phyloP scores from a whole-genome alignment of 106 monocot genomes.

The Dioscorea alata region DNA sequence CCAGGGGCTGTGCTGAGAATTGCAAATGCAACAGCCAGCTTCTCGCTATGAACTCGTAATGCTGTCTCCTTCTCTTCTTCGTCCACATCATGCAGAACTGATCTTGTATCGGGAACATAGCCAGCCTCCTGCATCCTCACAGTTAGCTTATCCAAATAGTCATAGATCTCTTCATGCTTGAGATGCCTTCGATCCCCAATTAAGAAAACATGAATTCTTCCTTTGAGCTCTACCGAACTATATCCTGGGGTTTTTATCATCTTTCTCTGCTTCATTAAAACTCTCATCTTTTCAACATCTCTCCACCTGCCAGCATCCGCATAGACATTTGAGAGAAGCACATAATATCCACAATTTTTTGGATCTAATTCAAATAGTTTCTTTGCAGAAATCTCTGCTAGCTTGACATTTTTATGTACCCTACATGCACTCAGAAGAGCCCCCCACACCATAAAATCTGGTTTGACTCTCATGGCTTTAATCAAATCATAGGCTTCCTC shows the following conservation, averaged over 20 bases:
- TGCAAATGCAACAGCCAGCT: constrained; percentile 76
- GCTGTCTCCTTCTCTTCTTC: constrained; percentile 81
- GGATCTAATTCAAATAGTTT: constrained; percentile 74
- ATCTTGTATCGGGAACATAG: constrained; percentile 78
- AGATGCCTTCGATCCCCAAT: constrained; percentile 69
- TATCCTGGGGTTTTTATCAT: constrained; percentile 78
- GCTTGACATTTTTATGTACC: constrained; percentile 64
- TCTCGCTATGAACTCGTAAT: constrained; percentile 81
- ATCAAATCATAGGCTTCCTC: constrained; percentile 65
- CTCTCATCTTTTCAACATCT: constrained; percentile 60
- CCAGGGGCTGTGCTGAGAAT: constrained; percentile 60
- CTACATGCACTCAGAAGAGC: constrained; percentile 77
- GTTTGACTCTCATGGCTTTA: constrained; percentile 57
- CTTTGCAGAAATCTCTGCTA: constrained; percentile 63
- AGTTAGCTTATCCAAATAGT: constrained; percentile 59
- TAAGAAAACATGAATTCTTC: constrained; percentile 58
- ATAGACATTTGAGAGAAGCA: constrained; percentile 83
- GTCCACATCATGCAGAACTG: constrained; percentile 82
- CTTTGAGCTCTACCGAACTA: constrained; percentile 75
- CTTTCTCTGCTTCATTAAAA: constrained; percentile 44
- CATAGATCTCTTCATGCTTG: constrained; percentile 47
- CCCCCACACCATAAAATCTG: constrained; percentile 77
- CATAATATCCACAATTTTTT: constrained; percentile 74
- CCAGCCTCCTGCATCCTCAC: constrained; percentile 58
- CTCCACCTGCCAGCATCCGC: constrained; percentile 75